Conservation (phyloP, 2,329 filamentous ascomycete species). For the Exophiala aquamarina region DNA sequence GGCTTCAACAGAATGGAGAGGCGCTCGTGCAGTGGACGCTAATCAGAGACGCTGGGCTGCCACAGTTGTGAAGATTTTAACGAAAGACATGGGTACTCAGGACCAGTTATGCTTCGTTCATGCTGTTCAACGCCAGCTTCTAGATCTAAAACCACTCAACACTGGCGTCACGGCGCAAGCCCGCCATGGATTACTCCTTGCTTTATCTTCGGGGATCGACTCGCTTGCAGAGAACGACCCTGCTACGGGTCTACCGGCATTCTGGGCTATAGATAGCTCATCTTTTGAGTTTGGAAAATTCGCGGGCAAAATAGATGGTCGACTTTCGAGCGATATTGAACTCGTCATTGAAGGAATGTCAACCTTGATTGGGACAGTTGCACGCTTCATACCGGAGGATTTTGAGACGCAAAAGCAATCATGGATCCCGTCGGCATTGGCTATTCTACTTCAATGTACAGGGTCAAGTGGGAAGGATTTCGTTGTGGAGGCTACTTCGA, state of each 20-base stretch:
- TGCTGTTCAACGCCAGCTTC: conserved; percentile 32
- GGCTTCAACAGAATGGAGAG: conserved; percentile 79
- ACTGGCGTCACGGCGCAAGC: conserved; percentile 41
- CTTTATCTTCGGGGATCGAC: conserved; percentile 40
- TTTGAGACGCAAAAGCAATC: conserved; percentile 11
- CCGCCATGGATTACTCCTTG: conserved; percentile 46
- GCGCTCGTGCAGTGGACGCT: conserved; percentile 76
- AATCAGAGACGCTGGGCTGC: conserved; percentile 72
- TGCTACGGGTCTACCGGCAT: background rate
- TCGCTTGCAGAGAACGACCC: conserved; percentile 25
- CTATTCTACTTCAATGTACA: conserved; percentile 40
- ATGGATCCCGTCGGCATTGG: conserved; percentile 31
- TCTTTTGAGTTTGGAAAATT: conserved; percentile 9
- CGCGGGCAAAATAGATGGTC: conserved; percentile 22
- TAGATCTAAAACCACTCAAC: conserved; percentile 36
- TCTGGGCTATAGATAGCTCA: conserved; percentile 13
- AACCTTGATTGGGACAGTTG: conserved; percentile 23
- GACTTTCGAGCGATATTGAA: conserved; percentile 32
- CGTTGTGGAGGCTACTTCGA: conserved; percentile 41
- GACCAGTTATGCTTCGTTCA: conserved; percentile 7
- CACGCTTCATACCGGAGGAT: conserved; percentile 7
- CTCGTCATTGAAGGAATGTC: conserved; percentile 25
- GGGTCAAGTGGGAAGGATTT: conserved; percentile 39
- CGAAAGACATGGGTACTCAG: conserved; percentile 24
- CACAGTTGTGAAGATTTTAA: conserved; percentile 60